A percentile compares a stretch with the other conserved stretches of the same genome.
These are phyloP conservation scores for Ichthyophthirius multifiliis DNA, from an alignment of 169 alveolate species.

Conservation along the genomic window DNA sequence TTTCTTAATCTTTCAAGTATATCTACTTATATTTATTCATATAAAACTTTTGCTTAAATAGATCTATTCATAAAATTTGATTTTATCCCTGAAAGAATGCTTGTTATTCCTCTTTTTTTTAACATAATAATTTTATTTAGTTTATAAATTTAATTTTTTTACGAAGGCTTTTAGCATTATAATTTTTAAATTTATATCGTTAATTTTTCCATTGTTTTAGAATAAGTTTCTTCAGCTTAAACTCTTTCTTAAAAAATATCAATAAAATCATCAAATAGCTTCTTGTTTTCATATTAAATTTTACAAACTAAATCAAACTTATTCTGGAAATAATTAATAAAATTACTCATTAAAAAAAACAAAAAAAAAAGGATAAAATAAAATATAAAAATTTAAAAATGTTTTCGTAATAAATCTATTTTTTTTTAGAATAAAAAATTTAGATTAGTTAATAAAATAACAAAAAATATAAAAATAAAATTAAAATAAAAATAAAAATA, in stretches of 20 bases:
- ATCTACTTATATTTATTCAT: background rate
- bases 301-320: background rate
- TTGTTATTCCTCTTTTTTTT: background rate
- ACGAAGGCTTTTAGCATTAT: background rate
- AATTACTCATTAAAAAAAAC: too few species aligned
- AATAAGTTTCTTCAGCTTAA: background rate
- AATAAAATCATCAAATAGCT: background rate
- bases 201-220: background rate
- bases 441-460: too few species aligned
- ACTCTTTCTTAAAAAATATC: conserved; percentile 1
- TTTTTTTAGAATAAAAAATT: too few species aligned
- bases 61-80: conserved; percentile 7
- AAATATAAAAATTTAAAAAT: too few species aligned
- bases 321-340: background rate
- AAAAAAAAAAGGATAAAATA: too few species aligned
- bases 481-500: too few species aligned
- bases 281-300: background rate
- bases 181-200: background rate
- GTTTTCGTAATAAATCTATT: too few species aligned
- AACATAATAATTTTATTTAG: background rate
- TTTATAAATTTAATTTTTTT: background rate
- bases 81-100: background rate
- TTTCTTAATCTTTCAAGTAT: background rate
- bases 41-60: background rate
- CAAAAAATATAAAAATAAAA: too few species aligned